phyloP scores from a whole-genome alignment of 148 eudicot species.

The Tetragonia tetragonoides region DNA sequence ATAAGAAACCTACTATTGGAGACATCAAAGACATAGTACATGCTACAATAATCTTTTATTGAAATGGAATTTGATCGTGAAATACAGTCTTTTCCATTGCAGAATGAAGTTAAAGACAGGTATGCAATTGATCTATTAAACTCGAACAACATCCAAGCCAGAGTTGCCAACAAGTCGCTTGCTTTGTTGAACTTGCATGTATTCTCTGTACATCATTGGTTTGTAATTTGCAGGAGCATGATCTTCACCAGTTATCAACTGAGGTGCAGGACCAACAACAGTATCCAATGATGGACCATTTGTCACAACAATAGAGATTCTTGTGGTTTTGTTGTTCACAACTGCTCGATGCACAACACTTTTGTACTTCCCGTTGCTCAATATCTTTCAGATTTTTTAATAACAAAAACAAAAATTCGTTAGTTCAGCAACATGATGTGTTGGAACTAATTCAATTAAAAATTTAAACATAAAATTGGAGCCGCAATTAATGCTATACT shows the following conservation, averaged over 20 bases:
- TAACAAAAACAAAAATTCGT: too few species aligned
- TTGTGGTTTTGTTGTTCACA: constrained; percentile 30
- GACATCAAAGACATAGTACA: too few species aligned
- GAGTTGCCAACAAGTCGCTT: constrained; percentile 17
- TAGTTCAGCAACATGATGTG: too few species aligned
- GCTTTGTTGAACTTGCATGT: constrained; percentile 24
- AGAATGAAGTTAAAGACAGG: neutral
- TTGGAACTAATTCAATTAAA: too few species aligned
- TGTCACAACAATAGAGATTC: constrained; percentile 34
- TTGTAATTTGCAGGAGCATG: neutral
- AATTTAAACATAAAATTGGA: too few species aligned
- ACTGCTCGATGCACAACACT: constrained; percentile 37
- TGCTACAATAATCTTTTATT: too few species aligned
- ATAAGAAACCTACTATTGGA: too few species aligned
- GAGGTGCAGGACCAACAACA: constrained; percentile 24
- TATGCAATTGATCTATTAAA: neutral
- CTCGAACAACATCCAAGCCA: constrained; percentile 12
- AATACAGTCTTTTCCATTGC: neutral
- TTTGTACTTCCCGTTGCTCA: constrained; percentile 46
- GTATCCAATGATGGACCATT: constrained; percentile 33
- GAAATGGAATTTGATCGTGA: too few species aligned
- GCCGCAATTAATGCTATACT: too few species aligned
- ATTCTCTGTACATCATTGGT: constrained; percentile 15
- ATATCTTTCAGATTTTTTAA: constrained; percentile 11
- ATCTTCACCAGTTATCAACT: constrained; percentile 1